Evolutionary conservation across 139 green algal genomes (phyloP).

Genomic region (Chlorella sorokiniana): DNA sequence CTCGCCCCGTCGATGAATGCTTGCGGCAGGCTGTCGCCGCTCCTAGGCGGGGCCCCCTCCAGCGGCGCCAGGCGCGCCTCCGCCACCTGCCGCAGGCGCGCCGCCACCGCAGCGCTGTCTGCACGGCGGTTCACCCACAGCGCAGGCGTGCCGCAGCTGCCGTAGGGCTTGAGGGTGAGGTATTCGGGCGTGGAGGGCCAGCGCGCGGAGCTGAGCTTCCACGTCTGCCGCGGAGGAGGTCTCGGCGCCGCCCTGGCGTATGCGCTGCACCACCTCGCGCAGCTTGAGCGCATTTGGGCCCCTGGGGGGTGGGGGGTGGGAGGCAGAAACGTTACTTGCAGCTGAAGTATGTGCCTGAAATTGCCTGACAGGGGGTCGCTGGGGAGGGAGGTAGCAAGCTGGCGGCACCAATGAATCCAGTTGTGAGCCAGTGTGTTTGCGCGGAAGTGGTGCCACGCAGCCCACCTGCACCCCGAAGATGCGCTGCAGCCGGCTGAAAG

Average conservation of each 20-base stretch:
- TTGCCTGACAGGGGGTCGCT: too few relatives aligned
- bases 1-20: too few relatives aligned
- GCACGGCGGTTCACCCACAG: slow-evolving; percentile 35
- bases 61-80: background rate
- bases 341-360: background rate
- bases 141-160: slow-evolving; percentile 40
- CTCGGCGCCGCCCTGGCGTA: slow-evolving; percentile 26
- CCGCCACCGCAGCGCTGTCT: slow-evolving; percentile 1
- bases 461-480: slow-evolving; percentile 40
- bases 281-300: slow-evolving; percentile 36
- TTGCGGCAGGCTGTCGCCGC: too few relatives aligned
- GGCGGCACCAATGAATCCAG: background rate
- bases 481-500: slow-evolving; percentile 33
- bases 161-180: slow-evolving; percentile 30
- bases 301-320: background rate
- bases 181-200: slow-evolving; percentile 43
- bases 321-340: background rate
- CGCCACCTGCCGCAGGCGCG: background rate
- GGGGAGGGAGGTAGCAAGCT: too few relatives aligned
- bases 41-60: too few relatives aligned
- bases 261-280: slow-evolving; percentile 19
- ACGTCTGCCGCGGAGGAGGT: background rate
- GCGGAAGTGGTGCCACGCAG: background rate
- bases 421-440: background rate
- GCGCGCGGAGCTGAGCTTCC: slow-evolving; percentile 1